Base-by-base conservation (phyloP, 331 rosid genomes). In the Spiraea crenata region DNA sequence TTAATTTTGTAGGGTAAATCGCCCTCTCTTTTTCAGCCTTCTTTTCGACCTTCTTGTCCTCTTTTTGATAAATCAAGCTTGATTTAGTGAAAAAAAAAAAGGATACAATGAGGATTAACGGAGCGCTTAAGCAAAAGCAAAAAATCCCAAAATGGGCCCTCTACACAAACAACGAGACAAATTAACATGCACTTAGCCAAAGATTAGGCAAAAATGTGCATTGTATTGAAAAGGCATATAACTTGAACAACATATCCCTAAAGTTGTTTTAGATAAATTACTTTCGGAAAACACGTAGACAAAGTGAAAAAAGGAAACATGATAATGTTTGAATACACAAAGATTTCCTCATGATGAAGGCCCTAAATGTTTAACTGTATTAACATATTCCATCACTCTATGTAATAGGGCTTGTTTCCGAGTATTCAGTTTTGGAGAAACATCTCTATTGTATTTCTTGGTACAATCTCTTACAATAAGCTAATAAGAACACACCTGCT, bases 81-180 rank as follows among this genome's bases (percentile, higher is more conserved):
- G 77, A 75, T 74, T 82, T 77, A 55, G 75, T 76, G 54, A 80
- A 81, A 79, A 56, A 25, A 25, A 25, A 25, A 25, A 50, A 14
- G 67, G 41, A 58, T 17, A 76, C 63, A 59, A 80, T 79, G 77
- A 76, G 85, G 31, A 2, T 25, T 25, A 25, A 25, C 1, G 89
- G 78, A 88, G 95, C 87, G 81, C 37, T 25, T 84, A 49, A 79
- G 65, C 84, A 84, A 82, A 25, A 25, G 31, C 31, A 25, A 25
- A 25, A 25, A 25, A 82, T 82, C 81, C 63, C 76, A 71, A 4
- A 76, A 41, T 50, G 70, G 66, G 40, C 76, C 88, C 82, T 84
- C 74, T 45, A 79, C 87, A 79, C 96, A 86, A 84, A 86, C 89
- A 86, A 86, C 92, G 84, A 84, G 92, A 86, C 87, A 77, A 85